These are phyloP conservation scores for Astrothelium macrocarpum DNA, from an alignment of 495 filamentous ascomycete genomes.

Conservation along the genomic window DNA sequence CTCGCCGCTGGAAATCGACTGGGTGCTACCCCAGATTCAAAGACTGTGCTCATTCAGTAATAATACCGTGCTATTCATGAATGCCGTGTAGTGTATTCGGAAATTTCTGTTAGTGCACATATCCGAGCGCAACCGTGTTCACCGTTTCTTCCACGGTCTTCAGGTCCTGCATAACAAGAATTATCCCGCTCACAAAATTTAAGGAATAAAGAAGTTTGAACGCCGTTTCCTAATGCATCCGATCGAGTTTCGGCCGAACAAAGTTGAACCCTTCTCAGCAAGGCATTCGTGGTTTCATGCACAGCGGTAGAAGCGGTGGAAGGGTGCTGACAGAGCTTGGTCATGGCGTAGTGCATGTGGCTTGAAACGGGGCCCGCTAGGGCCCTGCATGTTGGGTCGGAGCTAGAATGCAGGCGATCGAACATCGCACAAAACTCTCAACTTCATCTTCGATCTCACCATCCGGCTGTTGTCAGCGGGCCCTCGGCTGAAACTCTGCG, in stretches of 20 bases:
- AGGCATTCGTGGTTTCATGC: no score
- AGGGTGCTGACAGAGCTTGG: neutral
- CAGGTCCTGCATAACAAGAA: no score
- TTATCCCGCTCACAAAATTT: no score
- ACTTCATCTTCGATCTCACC: conserved; percentile 1
- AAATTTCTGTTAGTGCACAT: no score
- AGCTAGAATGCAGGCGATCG: neutral
- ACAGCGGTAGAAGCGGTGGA: neutral
- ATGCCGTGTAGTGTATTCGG: no score
- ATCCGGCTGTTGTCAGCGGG: neutral
- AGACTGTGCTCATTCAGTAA: no score
- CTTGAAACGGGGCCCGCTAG: conserved; percentile 1
- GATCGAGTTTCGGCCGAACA: neutral
- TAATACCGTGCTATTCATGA: no score
- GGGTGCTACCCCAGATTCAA: no score
- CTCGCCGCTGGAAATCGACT: no score
- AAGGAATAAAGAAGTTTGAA: no score
- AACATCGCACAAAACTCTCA: neutral
- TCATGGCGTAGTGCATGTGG: neutral
- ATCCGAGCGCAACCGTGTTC: neutral
- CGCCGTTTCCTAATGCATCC: neutral
- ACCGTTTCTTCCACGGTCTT: neutral
- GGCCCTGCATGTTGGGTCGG: neutral
- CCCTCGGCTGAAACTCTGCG: neutral
- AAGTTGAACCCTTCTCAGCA: neutral